phyloP scores from a whole-genome alignment of 1,284 basidiomycete genomes.

The Coriolopsis trogii region DNA sequence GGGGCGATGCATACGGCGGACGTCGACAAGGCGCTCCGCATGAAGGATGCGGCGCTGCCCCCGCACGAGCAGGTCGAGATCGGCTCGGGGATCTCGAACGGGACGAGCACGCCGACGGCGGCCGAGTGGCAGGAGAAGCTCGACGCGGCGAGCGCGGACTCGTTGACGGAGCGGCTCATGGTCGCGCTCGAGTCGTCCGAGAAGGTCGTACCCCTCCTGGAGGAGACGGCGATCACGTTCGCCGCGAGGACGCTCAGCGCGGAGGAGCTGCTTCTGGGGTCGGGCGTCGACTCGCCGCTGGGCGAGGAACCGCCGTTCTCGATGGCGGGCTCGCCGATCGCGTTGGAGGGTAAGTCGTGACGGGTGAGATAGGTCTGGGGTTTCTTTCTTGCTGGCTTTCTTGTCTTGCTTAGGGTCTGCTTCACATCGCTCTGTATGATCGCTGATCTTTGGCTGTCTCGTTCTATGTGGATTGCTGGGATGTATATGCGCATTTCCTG shows the following conservation, averaged over 20 bases:
- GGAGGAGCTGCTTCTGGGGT: constrained; percentile 18
- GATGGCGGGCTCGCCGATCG: neutral
- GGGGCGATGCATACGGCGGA: too few species aligned
- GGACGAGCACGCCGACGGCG: constrained; percentile 16
- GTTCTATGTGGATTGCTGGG: neutral
- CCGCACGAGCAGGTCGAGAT: constrained; percentile 13
- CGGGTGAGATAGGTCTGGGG: neutral
- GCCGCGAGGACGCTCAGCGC: constrained; percentile 21
- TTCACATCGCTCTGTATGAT: neutral
- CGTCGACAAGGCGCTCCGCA: constrained; percentile 24
- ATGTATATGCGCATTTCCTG: neutral
- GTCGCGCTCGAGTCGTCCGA: constrained; percentile 21
- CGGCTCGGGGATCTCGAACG: constrained; percentile 5
- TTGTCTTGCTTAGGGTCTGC: neutral
- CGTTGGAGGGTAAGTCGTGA: constrained; percentile 1
- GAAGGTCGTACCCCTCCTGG: constrained; percentile 16
- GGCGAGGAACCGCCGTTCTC: neutral
- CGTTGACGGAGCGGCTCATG: constrained; percentile 17
- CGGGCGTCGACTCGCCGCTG: constrained; percentile 6
- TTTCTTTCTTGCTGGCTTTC: neutral
- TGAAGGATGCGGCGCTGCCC: constrained; percentile 20
- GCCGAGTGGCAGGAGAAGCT: constrained; percentile 24
- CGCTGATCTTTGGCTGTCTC: neutral
- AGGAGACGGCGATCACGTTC: constrained; percentile 19
- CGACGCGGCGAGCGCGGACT: constrained; percentile 20